phyloP scores from a whole-genome alignment of 768 basidiomycete genomes.

The Hydnum rufescens region DNA sequence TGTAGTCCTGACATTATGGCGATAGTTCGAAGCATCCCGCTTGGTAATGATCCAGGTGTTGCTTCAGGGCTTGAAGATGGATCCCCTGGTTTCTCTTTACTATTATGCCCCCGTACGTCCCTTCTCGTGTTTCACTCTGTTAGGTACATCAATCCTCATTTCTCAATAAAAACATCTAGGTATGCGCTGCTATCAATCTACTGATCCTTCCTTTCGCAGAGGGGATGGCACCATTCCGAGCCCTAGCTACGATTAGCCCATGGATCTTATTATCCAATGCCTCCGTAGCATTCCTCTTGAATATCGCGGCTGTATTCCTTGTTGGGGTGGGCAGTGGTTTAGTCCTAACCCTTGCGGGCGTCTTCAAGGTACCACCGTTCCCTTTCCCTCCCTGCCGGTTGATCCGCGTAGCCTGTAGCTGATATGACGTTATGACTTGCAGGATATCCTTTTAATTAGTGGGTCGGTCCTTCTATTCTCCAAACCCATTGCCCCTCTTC shows the following conservation, averaged over 20 bases:
- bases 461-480: conserved; percentile 81
- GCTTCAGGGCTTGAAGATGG: conserved; percentile 92
- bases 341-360: conserved; percentile 81
- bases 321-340: conserved; percentile 76
- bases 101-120: conserved; percentile 66
- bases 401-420: background rate
- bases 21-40: conserved; percentile 77
- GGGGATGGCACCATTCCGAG: conserved; percentile 70
- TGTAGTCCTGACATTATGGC: background rate
- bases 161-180: conserved; percentile 16
- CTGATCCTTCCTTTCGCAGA: conserved; percentile 80
- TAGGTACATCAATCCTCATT: background rate
- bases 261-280: conserved; percentile 68
- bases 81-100: conserved; percentile 84
- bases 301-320: conserved; percentile 86
- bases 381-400: too few relatives aligned
- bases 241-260: conserved; percentile 41
- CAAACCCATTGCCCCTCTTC: conserved; percentile 56
- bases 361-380: conserved; percentile 53
- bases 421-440: conserved; percentile 6
- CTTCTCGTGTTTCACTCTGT: conserved; percentile 3
- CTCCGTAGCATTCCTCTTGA: conserved; percentile 66
- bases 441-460: conserved; percentile 88
- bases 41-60: conserved; percentile 93
- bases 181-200: conserved; percentile 81